phyloP scores from a whole-genome alignment of 2,329 filamentous ascomycete species.

The Chrysoporthe austroafricana region DNA sequence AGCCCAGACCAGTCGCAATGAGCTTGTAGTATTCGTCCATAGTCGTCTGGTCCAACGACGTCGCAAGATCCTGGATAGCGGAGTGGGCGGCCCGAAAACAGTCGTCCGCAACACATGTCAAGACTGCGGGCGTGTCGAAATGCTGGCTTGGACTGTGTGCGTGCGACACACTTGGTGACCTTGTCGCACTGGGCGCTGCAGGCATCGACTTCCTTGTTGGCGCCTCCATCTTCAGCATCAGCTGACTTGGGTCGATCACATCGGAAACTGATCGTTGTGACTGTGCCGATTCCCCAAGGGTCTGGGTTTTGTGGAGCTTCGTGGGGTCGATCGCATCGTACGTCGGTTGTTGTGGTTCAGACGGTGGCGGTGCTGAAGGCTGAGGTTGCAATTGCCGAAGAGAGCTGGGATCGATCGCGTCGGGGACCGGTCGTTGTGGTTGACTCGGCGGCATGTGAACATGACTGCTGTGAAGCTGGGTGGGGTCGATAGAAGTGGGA shows the following conservation, averaged over 20 bases:
- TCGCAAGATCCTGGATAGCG: conserved; percentile 53
- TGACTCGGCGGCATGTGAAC: not conserved
- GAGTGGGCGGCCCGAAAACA: conserved; percentile 70
- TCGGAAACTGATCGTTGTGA: conserved; percentile 17
- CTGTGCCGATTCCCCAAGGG: not conserved
- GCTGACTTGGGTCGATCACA: conserved; percentile 27
- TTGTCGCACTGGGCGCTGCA: conserved; percentile 37
- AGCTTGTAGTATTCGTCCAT: conserved; percentile 72
- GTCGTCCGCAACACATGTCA: conserved; percentile 76
- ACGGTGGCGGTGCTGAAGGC: conserved; percentile 8
- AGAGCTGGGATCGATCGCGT: conserved; percentile 14
- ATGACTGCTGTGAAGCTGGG: not conserved
- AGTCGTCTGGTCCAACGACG: conserved; percentile 52
- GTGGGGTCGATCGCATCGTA: conserved; percentile 17
- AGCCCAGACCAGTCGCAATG: conserved; percentile 72
- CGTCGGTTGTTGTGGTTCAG: conserved; percentile 11
- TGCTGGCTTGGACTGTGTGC: conserved; percentile 41
- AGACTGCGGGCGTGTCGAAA: conserved; percentile 59
- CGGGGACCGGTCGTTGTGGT: not conserved
- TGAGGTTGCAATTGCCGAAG: conserved; percentile 10
- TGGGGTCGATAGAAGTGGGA: conserved; percentile 4
- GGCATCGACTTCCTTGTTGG: conserved; percentile 31
- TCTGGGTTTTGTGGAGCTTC: conserved; percentile 13
- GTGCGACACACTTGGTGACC: conserved; percentile 24
- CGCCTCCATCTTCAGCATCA: conserved; percentile 26